These are phyloP conservation scores for Aeschynomene evenia DNA, from an alignment of 306 rosid genomes.

Conservation along the genomic window DNA sequence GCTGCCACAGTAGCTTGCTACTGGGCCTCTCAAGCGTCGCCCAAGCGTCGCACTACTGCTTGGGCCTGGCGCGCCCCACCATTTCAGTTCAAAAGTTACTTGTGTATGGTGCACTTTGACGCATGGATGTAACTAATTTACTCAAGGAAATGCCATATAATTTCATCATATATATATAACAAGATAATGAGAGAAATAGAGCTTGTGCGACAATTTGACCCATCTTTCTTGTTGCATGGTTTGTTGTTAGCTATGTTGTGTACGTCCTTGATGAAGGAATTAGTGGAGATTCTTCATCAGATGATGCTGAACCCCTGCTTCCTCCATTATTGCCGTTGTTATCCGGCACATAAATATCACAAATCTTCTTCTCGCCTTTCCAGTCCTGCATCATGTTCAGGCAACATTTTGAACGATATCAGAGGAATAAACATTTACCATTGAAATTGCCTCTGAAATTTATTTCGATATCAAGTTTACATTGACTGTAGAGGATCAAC, in stretches of 20 bases:
- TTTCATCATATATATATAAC: constrained; percentile 12
- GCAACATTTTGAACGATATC: not conserved
- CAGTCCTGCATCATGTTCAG: constrained; percentile 66
- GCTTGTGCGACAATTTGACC: constrained; percentile 30
- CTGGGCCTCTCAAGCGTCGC: not conserved
- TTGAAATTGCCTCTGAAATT: not conserved
- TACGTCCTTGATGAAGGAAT: constrained; percentile 76
- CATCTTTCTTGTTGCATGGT: constrained; percentile 42
- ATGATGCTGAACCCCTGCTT: constrained; percentile 36
- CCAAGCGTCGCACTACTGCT: not conserved
- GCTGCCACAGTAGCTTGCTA: not conserved
- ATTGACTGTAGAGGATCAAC: not conserved
- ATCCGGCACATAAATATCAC: constrained; percentile 56
- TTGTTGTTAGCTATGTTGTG: constrained; percentile 52
- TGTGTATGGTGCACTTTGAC: not conserved
- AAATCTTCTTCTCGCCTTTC: constrained; percentile 85
- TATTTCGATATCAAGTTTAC: not conserved
- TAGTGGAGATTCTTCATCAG: constrained; percentile 79
- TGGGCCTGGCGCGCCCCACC: constrained; percentile 4
- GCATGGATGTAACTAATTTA: not conserved
- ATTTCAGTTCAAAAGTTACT: not conserved
- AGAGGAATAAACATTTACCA: not conserved
- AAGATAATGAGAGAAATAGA: constrained; percentile 45
- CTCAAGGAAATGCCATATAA: not conserved
- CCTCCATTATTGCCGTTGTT: constrained; percentile 25